These are phyloP conservation scores for Sphaerulina vaccinii DNA, from an alignment of 2,329 filamentous ascomycete genomes.

Conservation along the genomic window DNA sequence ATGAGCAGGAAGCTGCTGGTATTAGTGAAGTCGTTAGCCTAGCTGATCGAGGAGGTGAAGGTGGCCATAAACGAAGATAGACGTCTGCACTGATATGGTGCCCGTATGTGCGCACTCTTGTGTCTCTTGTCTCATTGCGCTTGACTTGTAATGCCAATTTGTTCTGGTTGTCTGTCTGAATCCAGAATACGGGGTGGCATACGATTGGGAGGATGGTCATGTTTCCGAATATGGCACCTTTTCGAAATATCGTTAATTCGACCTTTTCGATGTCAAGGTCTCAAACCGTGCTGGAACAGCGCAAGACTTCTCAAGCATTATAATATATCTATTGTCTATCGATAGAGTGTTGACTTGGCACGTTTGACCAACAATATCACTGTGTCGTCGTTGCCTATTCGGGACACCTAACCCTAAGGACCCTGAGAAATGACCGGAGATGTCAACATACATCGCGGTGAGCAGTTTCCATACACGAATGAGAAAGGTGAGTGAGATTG, in stretches of 20 bases:
- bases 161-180: too few species aligned
- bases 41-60: constrained; percentile 61
- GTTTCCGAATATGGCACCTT: too few species aligned
- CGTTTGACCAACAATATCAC: not conserved
- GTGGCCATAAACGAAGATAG: constrained; percentile 8
- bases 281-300: not conserved
- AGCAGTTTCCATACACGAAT: not conserved
- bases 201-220: too few species aligned
- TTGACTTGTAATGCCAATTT: too few species aligned
- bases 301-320: not conserved
- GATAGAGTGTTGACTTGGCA: not conserved
- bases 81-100: too few species aligned
- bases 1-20: constrained; percentile 92
- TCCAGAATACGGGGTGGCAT: too few species aligned
- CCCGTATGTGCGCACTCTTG: too few species aligned
- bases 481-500: not conserved
- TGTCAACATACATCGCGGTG: too few species aligned
- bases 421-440: not conserved
- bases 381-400: not conserved
- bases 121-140: too few species aligned
- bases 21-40: constrained; percentile 93
- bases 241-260: too few species aligned
- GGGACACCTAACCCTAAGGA: constrained; percentile 9
- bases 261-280: not conserved
- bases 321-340: not conserved